Evolutionary conservation across 805 yeast species (phyloP).

Genomic region (Ogataea methanolica): DNA sequence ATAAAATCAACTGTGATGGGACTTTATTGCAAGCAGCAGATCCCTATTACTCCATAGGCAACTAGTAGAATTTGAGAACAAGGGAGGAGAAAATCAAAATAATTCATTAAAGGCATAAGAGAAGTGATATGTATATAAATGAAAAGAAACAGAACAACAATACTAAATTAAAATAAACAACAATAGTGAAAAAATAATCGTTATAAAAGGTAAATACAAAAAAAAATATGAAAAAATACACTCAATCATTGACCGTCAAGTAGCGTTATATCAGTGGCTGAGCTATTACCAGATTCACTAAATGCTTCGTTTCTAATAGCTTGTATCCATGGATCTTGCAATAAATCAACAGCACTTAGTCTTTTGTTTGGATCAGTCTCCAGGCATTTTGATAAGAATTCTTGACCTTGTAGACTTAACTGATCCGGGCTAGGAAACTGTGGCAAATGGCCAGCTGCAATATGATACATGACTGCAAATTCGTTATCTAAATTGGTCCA

Average conservation of each 20-base stretch:
- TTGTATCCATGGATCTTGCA: slow-evolving; percentile 87
- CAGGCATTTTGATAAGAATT: slow-evolving; percentile 69
- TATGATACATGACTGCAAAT: slow-evolving; percentile 98
- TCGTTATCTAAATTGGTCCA: slow-evolving; percentile 97
- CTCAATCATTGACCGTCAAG: neutral
- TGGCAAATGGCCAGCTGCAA: slow-evolving; percentile 92
- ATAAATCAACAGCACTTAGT: slow-evolving; percentile 76
- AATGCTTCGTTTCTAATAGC: slow-evolving; percentile 68
- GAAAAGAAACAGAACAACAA: too few relatives aligned
- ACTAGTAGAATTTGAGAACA: too few relatives aligned
- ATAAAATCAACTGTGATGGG: too few relatives aligned
- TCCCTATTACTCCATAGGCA: too few relatives aligned
- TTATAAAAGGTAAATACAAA: neutral
- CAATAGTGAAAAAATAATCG: neutral
- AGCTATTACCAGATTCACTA: slow-evolving; percentile 34
- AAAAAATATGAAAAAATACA: neutral
- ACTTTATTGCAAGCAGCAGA: too few relatives aligned
- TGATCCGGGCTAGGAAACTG: slow-evolving; percentile 77
- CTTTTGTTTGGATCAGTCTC: slow-evolving; percentile 79
- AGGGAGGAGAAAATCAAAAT: too few relatives aligned
- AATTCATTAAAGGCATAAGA: too few relatives aligned
- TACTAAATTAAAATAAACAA: too few relatives aligned
- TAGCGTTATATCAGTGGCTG: slow-evolving; percentile 11
- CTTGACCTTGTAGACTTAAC: slow-evolving; percentile 66
- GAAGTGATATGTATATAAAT: too few relatives aligned